These are phyloP conservation scores for Phytophthora sp. DNA, from an alignment of 352 stramenopile genomes.

Conservation along the genomic window DNA sequence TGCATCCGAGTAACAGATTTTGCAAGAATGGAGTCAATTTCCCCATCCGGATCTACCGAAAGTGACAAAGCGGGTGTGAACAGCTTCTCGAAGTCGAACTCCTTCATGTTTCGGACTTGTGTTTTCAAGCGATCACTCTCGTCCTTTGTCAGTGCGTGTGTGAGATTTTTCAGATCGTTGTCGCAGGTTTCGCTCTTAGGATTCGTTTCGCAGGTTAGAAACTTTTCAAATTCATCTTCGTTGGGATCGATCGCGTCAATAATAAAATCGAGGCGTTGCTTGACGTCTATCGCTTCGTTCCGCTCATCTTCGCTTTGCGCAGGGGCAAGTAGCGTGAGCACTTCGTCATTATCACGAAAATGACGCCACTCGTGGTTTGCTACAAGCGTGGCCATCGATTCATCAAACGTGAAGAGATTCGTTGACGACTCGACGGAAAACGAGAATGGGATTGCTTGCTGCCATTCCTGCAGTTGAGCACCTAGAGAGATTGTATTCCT, in stretches of 20 bases:
- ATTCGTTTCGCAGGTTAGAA: slow-evolving; percentile 5
- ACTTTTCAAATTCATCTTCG: slow-evolving; percentile 14
- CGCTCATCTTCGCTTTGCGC: slow-evolving; percentile 22
- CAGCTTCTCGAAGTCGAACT: slow-evolving; percentile 59
- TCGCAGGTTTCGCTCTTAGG: background rate
- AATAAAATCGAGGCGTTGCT: slow-evolving; percentile 32
- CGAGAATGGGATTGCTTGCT: slow-evolving; percentile 41
- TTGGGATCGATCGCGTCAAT: slow-evolving; percentile 26
- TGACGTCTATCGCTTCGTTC: slow-evolving; percentile 27
- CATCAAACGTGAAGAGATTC: slow-evolving; percentile 54
- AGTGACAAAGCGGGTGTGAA: slow-evolving; percentile 48
- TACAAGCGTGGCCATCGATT: slow-evolving; percentile 40
- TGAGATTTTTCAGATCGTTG: background rate
- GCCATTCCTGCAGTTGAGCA: slow-evolving; percentile 39
- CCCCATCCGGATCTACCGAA: background rate
- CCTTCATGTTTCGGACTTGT: slow-evolving; percentile 45
- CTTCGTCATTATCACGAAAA: background rate
- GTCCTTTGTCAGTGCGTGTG: slow-evolving; percentile 9
- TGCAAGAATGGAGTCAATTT: slow-evolving; percentile 4
- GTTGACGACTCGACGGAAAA: slow-evolving; percentile 45
- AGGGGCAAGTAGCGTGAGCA: slow-evolving; percentile 28
- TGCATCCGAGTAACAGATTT: slow-evolving; percentile 2
- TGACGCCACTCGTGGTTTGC: slow-evolving; percentile 55
- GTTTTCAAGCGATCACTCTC: slow-evolving; percentile 25
- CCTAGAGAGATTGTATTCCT: background rate